Conservation (phyloP, 352 stramenopile genomes). For the Blastocystis sp. region DNA sequence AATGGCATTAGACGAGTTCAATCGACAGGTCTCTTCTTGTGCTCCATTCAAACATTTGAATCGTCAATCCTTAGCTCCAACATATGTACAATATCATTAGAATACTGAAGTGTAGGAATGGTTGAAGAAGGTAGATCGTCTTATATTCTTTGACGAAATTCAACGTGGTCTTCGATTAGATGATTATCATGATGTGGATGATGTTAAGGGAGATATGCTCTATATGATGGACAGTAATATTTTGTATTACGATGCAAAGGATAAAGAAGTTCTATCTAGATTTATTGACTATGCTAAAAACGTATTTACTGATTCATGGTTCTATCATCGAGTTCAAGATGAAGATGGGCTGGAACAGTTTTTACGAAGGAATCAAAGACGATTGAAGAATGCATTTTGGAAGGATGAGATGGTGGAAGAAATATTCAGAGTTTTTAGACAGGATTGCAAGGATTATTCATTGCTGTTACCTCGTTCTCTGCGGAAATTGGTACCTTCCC, state of each 20-base stretch:
- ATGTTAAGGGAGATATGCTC: neutral
- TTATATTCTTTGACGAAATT: constrained; percentile 13
- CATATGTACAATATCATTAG: neutral
- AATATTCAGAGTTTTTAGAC: constrained; percentile 20
- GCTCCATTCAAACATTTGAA: neutral
- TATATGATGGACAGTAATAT: constrained; percentile 30
- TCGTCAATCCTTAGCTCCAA: neutral
- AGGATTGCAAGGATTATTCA: neutral
- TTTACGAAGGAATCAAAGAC: neutral
- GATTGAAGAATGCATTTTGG: neutral
- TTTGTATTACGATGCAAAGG: neutral
- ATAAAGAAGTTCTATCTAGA: neutral
- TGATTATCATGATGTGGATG: neutral
- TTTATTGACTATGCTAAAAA: neutral
- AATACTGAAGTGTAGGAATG: constrained; percentile 17
- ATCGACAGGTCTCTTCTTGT: neutral
- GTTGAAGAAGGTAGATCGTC: constrained; percentile 46
- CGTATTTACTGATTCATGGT: constrained; percentile 9
- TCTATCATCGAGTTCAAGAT: neutral
- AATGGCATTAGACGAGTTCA: constrained; percentile 6
- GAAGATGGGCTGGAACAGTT: constrained; percentile 5
- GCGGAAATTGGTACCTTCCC: neutral
- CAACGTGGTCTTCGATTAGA: neutral
- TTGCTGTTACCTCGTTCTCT: neutral
- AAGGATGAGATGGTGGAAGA: constrained; percentile 52